Percentiles rank a stretch among this genome's conserved stretches.
phyloP scores from a whole-genome alignment of 176 grass and related monocot genomes.

The Sorghum bicolor region DNA sequence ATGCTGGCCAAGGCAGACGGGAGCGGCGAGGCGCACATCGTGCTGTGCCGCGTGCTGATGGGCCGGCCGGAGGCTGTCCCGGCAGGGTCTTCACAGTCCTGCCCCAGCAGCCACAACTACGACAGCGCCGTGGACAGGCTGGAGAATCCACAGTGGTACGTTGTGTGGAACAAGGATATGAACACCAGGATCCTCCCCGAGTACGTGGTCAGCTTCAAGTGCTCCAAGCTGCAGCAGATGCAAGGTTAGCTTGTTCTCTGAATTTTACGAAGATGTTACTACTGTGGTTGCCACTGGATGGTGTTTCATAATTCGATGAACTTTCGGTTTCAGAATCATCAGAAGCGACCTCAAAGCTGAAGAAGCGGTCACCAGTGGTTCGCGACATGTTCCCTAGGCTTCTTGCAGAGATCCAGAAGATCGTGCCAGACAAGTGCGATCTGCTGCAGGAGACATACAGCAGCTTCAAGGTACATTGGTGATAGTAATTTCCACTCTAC shows the following conservation, averaged over 20 bases:
- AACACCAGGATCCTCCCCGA: slow-evolving; percentile 78
- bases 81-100: slow-evolving; percentile 47
- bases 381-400: slow-evolving; percentile 59
- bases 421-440: slow-evolving; percentile 30
- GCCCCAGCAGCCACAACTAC: slow-evolving; percentile 51
- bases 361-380: slow-evolving; percentile 26
- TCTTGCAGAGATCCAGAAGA: slow-evolving; percentile 48
- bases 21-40: slow-evolving; percentile 60
- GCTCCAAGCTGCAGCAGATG: slow-evolving; percentile 13
- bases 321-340: slow-evolving; percentile 36
- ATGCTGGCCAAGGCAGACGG: slow-evolving; percentile 54
- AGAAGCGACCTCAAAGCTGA: slow-evolving; percentile 12
- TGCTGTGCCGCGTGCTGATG: slow-evolving; percentile 79
- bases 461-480: slow-evolving; percentile 56
- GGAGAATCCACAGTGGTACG: slow-evolving; percentile 64
- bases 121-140: slow-evolving; percentile 74
- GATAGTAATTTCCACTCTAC: not conserved
- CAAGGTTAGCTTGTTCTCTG: slow-evolving; percentile 8
- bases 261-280: not conserved
- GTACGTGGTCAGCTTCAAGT: slow-evolving; percentile 82
- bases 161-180: slow-evolving; percentile 78
- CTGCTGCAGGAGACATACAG: slow-evolving; percentile 40
- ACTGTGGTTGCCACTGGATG: not conserved
- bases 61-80: slow-evolving; percentile 57
- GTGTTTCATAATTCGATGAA: not conserved